Percentiles rank a stretch among this genome's conserved stretches.
Evolutionary conservation across 768 basidiomycete species (phyloP).

Genomic region (Guyanaporus albipodus): DNA sequence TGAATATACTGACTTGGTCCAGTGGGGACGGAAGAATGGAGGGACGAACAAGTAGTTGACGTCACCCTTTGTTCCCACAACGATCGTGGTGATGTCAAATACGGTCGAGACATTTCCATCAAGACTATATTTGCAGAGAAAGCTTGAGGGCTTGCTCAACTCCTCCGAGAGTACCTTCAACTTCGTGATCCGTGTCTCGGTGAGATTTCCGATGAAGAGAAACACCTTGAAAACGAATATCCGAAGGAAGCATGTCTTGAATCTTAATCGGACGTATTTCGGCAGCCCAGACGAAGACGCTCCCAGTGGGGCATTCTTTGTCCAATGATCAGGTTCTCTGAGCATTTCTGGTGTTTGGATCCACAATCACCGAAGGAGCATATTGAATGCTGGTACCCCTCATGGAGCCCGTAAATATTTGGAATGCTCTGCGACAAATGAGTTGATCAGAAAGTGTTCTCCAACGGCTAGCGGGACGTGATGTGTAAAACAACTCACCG

Average conservation of each 20-base stretch:
- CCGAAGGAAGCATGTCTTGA: constrained; percentile 1
- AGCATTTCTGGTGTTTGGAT: neutral
- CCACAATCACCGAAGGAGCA: neutral
- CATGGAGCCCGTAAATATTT: neutral
- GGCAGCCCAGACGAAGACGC: neutral
- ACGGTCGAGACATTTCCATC: constrained; percentile 18
- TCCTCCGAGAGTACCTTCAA: constrained; percentile 26
- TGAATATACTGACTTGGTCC: constrained; percentile 3
- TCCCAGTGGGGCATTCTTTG: neutral
- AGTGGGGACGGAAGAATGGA: constrained; percentile 3
- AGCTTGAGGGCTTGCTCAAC: constrained; percentile 17
- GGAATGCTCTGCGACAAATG: neutral
- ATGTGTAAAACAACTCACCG: neutral
- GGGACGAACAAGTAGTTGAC: constrained; percentile 33
- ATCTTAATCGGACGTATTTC: neutral
- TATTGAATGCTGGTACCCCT: neutral
- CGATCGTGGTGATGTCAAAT: constrained; percentile 28
- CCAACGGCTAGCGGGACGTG: neutral
- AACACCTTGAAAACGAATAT: constrained; percentile 28
- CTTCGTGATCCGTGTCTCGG: constrained; percentile 14
- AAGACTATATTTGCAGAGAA: constrained; percentile 26
- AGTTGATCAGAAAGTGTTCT: neutral
- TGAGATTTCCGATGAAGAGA: constrained; percentile 28
- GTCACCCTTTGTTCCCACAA: constrained; percentile 26
- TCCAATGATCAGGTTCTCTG: neutral